Base-by-base conservation (phyloP, 192 early-diverging fungal genomes). In the Cladochytrium replicatum region DNA sequence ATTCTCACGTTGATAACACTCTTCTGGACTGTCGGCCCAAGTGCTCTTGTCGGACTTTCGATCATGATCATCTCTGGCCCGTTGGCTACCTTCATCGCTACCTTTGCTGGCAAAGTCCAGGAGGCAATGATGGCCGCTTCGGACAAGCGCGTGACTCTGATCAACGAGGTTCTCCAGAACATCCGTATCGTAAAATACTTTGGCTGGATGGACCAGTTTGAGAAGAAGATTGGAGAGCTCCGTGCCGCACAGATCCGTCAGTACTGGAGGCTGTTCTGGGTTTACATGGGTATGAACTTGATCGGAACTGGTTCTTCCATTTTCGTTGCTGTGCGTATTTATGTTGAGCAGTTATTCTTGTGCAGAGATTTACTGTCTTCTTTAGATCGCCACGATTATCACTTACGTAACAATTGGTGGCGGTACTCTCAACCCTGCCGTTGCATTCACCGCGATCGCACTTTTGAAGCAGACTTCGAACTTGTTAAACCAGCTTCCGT, bases 91-190 rank as follows among this genome's bases (percentile, higher is more conserved):
- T 27, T 32, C 22, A 46, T 53, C 15, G 67, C 58, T 17, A 41
- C 13, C 2, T 40, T 50, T 26, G 38, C 61, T 32, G 46, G 46
- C 28, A 43, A 45, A 13, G 31, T 49, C 13, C 68, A 71, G 46
- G 60, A 63, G 29, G 28, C 32, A 1, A 29, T 60, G 15, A 50
- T 62, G 27, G 32, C 48, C 2, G 54, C 52, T 4, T 66, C 60
- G 1, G 92, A 95, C 61, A 80, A 85, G 55, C 77, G 92, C 17
- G 66, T 95, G 29, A 77, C 80, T 15, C 69, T 80, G 52, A 77
- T 88, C 39, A 93, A 87, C 32, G 92, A 95, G 64, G 62, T 91
- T 77, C 49, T 68, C 71, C 60, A 87, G 80, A 45, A 88, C 81
- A 47, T 78, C 78, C 25, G 84, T 80, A 22, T 67, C 40, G 24